Base-by-base conservation (phyloP, 495 filamentous ascomycete species). In the Neurospora sp. region DNA sequence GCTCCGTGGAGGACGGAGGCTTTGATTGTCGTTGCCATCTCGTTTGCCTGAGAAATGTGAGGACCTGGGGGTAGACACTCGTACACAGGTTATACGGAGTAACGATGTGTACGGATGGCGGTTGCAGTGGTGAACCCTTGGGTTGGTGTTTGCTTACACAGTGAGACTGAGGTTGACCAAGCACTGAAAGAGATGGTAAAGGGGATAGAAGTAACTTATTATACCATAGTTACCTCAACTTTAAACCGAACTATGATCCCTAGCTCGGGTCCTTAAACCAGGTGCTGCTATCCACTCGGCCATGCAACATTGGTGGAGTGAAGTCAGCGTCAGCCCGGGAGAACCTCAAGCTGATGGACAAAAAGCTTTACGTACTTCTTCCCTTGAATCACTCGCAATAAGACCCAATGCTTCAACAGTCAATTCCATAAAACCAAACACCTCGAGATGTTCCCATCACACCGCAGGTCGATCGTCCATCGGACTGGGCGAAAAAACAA, bases 1-100 rank as follows among this genome's bases (percentile, higher is more conserved):
- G 90, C 87, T 37, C 90, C 91, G 76, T 92, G 87, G 49, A 93
- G 86, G 71, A 93, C 89, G 12, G 92, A 92, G 12, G 91, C 90
- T 78, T 87, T 82, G 44, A 89, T 81, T 73, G 69, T 12, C 16
- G 41, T 54, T 44, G 76, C 69, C 79, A 80, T 80, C 35, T 6
- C 71, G 35, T 20, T 40, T 31, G 41, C 18, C 14, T 27, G 27
- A 31, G 14, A 3, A 2, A 7, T 3, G 41, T 42, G 16, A 18
- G 16, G 16, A 42, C 16, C 41, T 18, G 8, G 2, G 18, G 5
- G 41, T 18, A 42, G 4, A 18, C 6, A 3, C 5, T 60, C 49
- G 49, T 60, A 60, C 23, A 60, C 49, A 8, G 23, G 23, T 27
- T 12, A 60, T 31, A 31, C 49, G 16, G 5, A 16, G 49, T 27